Base-by-base conservation (phyloP, 805 yeast genomes). In the Ogataea ramenticola region DNA sequence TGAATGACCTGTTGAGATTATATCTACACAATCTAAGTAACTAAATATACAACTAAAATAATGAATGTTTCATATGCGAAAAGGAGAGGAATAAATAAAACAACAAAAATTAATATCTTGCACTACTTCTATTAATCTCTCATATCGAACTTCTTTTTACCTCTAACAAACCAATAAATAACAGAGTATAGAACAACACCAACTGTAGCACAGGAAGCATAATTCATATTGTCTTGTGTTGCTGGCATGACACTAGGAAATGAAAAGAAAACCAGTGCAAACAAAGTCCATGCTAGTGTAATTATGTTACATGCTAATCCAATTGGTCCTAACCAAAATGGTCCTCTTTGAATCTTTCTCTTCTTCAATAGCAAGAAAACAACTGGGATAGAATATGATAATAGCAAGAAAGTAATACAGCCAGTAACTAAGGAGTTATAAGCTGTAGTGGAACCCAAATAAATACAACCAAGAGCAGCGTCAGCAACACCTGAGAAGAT, bases 241-340 rank as follows among this genome's bases (percentile, higher is more conserved):
- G 72, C 88, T 2, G 89, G 90, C 74, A 77, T 68, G 11, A 65
- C 65, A 22, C 77, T 63, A 27, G 90, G 89, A 67, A 82, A 76
- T 38, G 79, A 77, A 66, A 75, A 82, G 61, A 82, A 77, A 2
- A 80, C 71, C 5, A 76, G 47, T 7, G 81, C 72, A 53, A 83
- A 82, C 0, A 71, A 40, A 0, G 86, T 70, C 85, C 87, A 82
- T 3, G 59, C 50, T 4, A 81, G 46, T 15, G 75, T 64, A 2
- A 81, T 73, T 21, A 70, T 52, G 55, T 81, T 80, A 41, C 74
- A 61, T 40, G 75, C 48, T 1, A 64, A 52, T 2, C 87, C 87
- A 44, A 76, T 40, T 43, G 67, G 65, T 4, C 85, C 84, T 43
- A 74, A 54, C 84, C 87, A 80, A 61, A 78, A 80, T 32, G 84